Percentiles rank a stretch among this genome's conserved stretches.
Evolutionary conservation across 208 protist genomes (phyloP).

Genomic region (Spongospora subterranea): DNA sequence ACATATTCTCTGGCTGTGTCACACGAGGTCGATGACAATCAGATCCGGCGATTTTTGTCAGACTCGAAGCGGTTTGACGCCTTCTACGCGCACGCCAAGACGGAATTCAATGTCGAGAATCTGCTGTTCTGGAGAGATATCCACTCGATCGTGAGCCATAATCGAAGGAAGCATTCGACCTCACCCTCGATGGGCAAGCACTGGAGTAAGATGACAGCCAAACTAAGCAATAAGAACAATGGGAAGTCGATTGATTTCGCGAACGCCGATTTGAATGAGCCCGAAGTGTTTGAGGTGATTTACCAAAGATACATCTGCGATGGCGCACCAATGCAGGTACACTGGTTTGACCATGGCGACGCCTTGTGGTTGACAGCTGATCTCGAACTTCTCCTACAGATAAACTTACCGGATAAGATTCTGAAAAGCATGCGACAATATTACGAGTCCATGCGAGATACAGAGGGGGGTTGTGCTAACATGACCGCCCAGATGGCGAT

Average conservation of each 20-base stretch:
- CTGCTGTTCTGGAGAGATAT: conserved; percentile 44
- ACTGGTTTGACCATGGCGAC: background rate
- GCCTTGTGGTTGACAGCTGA: background rate
- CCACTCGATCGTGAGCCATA: background rate
- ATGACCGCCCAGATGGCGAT: background rate
- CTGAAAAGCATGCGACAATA: background rate
- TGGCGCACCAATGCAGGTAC: background rate
- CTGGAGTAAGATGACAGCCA: background rate
- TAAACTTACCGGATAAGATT: background rate
- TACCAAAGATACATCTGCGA: background rate
- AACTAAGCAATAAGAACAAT: background rate
- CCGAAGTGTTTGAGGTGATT: background rate
- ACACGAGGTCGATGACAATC: background rate
- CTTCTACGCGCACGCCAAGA: conserved; percentile 12
- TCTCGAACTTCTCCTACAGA: too few species aligned
- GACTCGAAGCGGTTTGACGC: conserved; percentile 24
- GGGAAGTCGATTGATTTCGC: background rate
- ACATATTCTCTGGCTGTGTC: background rate
- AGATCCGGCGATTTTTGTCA: background rate
- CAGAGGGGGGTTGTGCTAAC: background rate
- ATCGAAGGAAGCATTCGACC: background rate
- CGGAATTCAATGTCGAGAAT: conserved; percentile 53
- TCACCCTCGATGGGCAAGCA: background rate
- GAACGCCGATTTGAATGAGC: background rate
- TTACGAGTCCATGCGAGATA: background rate